phyloP scores from a whole-genome alignment of 1,139 yeast species.

The Geotrichum europaeum region DNA sequence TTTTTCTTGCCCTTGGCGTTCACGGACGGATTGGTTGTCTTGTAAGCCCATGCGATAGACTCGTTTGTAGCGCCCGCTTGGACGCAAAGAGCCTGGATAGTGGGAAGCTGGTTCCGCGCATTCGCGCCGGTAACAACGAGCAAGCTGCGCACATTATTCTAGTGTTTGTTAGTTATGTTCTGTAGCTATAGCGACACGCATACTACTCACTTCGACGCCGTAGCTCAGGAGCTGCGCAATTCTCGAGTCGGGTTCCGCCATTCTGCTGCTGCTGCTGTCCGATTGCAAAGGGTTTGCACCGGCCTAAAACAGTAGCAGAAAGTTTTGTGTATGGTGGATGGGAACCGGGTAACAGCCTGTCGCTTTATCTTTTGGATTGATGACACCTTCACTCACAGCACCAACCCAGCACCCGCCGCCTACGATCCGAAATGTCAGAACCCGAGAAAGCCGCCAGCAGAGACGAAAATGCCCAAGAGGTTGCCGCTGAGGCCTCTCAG shows the following conservation, averaged over 20 bases:
- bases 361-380: neutral
- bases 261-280: neutral
- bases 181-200: neutral
- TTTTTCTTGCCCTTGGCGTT: constrained; percentile 72
- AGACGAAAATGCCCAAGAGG: neutral
- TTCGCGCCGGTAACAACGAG: neutral
- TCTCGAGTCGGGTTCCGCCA: neutral
- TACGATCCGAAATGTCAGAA: constrained; percentile 4
- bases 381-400: neutral
- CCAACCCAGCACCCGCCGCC: neutral
- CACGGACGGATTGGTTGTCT: constrained; percentile 51
- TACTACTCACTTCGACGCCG: neutral
- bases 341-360: neutral
- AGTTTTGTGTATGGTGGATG: neutral
- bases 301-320: neutral
- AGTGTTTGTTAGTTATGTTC: neutral
- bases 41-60: constrained; percentile 3
- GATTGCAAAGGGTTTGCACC: neutral
- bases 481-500: constrained; percentile 3
- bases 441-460: neutral
- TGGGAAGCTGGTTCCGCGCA: neutral
- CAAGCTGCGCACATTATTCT: neutral
- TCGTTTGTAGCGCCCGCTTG: neutral
- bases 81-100: neutral
- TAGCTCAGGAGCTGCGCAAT: neutral